Base-by-base conservation (phyloP, 1,139 yeast genomes). In the Taphrina pruni region DNA sequence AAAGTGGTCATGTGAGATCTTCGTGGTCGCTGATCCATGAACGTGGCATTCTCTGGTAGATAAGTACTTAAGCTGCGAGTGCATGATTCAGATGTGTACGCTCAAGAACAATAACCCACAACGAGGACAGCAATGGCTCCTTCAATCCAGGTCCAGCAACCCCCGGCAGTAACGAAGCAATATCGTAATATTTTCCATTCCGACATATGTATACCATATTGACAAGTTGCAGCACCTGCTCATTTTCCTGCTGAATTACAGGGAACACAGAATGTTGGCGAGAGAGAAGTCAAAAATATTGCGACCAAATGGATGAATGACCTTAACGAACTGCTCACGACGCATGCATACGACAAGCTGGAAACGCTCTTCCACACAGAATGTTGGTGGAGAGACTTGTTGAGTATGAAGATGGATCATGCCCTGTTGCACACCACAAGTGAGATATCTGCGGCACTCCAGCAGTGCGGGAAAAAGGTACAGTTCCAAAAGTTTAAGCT, bases 371-470 rank as follows among this genome's bases (percentile, higher is more conserved):
- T 56, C 48, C 60, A 56, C 17, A 38, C 39, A 7, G 60, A 56
- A 41, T 56, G 48, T n/a, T 56, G 60, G 60, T 56, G 60, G 60
- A 38, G 60, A 21, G 60, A 56, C 36, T 14, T 56, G 32, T 39
- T 56, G 45, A 39, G 48, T 36, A 56, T 56, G 48, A 56, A 56
- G 36, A 56, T 56, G 60, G 60, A 56, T 56, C 60, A 56, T 41
- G 45, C 39, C n/a, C 39, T 56, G 50, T 39, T 56, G 17, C 60
- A 56, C 60, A 56, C 60, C 21, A 39, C 60, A 56, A 12, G 14
- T n/a, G 60, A 56, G 60, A 56, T 56, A 8, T 20, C 36, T 14
- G 32, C 60, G 14, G 60, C 32, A 7, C 17, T 56, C 50, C 9
- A 20, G 36, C 45, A 56, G 17, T 56, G 46, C 48, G 60, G 60